These are phyloP conservation scores for Mycena rosella DNA, from an alignment of 768 basidiomycete genomes.

Conservation along the genomic window DNA sequence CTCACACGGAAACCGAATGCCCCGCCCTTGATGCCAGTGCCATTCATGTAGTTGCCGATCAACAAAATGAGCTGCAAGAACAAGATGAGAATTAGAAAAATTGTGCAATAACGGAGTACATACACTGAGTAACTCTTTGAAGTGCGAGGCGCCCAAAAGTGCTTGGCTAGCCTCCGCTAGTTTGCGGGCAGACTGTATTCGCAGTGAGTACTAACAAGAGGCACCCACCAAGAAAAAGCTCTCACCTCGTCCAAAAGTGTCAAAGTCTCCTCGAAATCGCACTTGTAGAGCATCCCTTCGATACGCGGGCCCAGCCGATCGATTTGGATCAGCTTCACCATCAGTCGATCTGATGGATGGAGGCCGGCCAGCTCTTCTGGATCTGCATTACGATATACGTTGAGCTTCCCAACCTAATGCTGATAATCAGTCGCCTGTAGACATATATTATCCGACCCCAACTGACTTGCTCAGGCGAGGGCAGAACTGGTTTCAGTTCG, in stretches of 20 bases:
- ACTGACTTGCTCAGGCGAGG: slow-evolving; percentile 89
- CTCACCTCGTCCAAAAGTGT: slow-evolving; percentile 82
- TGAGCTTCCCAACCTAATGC: slow-evolving; percentile 85
- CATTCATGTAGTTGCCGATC: slow-evolving; percentile 99
- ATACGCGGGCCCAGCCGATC: slow-evolving; percentile 89
- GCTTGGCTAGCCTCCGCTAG: slow-evolving; percentile 85
- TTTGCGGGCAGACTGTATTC: slow-evolving; percentile 78
- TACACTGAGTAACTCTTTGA: slow-evolving; percentile 92
- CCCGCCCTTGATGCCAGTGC: slow-evolving; percentile 94
- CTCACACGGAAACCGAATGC: slow-evolving; percentile 97
- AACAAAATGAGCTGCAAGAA: slow-evolving; percentile 83
- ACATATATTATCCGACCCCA: background rate
- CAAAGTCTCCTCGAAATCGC: slow-evolving; percentile 89
- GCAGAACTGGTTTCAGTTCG: slow-evolving; percentile 89
- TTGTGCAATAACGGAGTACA: slow-evolving; percentile 36
- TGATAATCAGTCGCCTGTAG: background rate
- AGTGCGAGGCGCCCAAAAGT: slow-evolving; percentile 83
- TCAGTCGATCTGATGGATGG: slow-evolving; percentile 95
- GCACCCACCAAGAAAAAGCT: too few species aligned
- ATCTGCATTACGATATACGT: slow-evolving; percentile 89
- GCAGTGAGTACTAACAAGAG: slow-evolving; percentile 18
- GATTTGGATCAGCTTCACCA: slow-evolving; percentile 97
- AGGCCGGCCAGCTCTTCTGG: slow-evolving; percentile 87
- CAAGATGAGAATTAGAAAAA: background rate
- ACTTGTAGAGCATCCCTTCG: slow-evolving; percentile 95